Evolutionary conservation across 2,329 filamentous ascomycete species (phyloP).

Genomic region (Pseudogymnoascus sp.): DNA sequence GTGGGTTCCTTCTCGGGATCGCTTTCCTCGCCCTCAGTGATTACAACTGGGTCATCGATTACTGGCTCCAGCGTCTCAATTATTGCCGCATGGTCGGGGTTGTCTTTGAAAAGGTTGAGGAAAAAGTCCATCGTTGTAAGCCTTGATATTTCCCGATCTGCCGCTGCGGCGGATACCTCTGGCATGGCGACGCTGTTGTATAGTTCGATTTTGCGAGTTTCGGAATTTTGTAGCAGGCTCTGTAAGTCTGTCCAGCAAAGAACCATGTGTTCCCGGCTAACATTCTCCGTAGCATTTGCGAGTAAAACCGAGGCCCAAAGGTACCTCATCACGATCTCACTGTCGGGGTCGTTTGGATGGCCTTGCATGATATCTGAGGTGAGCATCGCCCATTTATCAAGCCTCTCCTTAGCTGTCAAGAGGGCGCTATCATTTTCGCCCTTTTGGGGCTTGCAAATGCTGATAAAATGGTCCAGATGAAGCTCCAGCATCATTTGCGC

Average conservation of each 20-base stretch:
- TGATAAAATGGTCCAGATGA: constrained; percentile 57
- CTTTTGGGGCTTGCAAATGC: constrained; percentile 54
- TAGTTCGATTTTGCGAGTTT: constrained; percentile 50
- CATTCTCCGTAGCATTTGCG: constrained; percentile 48
- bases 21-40: constrained; percentile 14
- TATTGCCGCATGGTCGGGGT: constrained; percentile 70
- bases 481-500: constrained; percentile 57
- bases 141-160: constrained; percentile 85
- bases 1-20: constrained; percentile 15
- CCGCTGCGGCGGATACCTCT: constrained; percentile 72
- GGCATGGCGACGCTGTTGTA: constrained; percentile 86
- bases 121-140: constrained; percentile 97
- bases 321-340: constrained; percentile 49
- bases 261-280: constrained; percentile 52
- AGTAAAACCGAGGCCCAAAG: constrained; percentile 60
- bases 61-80: constrained; percentile 93
- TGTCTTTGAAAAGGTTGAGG: constrained; percentile 76
- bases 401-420: constrained; percentile 47
- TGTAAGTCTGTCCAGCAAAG: constrained; percentile 58
- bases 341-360: constrained; percentile 19
- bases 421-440: constrained; percentile 46
- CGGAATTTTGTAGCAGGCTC: constrained; percentile 40
- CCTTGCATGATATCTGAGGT: constrained; percentile 44
- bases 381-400: constrained; percentile 53
- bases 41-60: constrained; percentile 48